phyloP scores from a whole-genome alignment of 2,329 filamentous ascomycete genomes.

The Corinectria fuckeliana region DNA sequence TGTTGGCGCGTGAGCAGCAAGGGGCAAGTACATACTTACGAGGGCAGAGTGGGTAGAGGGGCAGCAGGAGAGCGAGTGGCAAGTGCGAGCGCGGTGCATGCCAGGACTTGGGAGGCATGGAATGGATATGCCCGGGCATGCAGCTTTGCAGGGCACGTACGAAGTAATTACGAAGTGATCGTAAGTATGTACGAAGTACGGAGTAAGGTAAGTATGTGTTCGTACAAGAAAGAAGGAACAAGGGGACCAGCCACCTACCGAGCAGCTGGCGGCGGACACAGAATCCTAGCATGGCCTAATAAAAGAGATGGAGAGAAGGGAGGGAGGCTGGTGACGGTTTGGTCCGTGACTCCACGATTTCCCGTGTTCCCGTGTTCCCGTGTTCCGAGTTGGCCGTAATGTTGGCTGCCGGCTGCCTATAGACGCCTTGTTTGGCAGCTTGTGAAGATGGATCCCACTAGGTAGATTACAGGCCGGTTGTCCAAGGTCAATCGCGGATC shows the following conservation, averaged over 20 bases:
- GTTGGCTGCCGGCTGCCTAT: not conserved
- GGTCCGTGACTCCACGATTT: not conserved
- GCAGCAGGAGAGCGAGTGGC: constrained; percentile 9
- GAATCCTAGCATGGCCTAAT: not conserved
- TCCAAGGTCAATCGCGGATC: too few species aligned
- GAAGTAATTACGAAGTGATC: too few species aligned
- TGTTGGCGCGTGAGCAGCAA: constrained; percentile 25
- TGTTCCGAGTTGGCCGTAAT: not conserved
- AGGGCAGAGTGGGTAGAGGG: too few species aligned
- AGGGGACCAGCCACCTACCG: not conserved
- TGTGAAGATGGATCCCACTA: not conserved
- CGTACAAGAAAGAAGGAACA: too few species aligned
- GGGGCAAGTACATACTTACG: constrained; percentile 13
- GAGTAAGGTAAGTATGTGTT: too few species aligned
- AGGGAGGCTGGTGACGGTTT: constrained; percentile 2
- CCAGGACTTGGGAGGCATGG: not conserved
- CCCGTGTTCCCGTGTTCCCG: not conserved
- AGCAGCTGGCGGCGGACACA: constrained; percentile 8
- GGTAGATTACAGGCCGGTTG: not conserved
- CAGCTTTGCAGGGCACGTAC: too few species aligned
- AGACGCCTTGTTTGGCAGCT: not conserved
- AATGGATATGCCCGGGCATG: not conserved
- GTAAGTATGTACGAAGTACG: too few species aligned
- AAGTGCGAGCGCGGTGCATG: not conserved
- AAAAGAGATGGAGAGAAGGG: not conserved